Evolutionary conservation across 2,329 filamentous ascomycete species (phyloP).

Genomic region (Hypocreales sp.): DNA sequence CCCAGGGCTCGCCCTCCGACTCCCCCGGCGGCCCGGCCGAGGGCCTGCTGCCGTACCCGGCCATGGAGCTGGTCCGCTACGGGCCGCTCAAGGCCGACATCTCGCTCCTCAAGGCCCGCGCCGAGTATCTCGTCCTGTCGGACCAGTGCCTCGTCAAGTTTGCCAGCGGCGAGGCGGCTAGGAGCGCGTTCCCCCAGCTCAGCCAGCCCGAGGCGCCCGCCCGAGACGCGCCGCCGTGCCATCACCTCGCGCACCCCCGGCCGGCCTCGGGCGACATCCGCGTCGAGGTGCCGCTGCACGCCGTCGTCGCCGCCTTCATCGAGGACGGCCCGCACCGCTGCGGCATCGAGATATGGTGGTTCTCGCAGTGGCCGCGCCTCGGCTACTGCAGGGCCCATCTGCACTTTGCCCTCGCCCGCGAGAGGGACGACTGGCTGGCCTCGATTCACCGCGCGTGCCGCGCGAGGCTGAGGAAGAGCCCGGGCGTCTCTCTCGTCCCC

Average conservation of each 20-base stretch:
- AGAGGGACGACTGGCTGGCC: constrained; percentile 33
- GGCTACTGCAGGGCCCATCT: constrained; percentile 31
- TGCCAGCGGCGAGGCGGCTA: constrained; percentile 29
- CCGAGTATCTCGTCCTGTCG: constrained; percentile 36
- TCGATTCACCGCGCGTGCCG: constrained; percentile 27
- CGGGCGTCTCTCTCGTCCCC: constrained; percentile 22
- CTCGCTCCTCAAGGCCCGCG: constrained; percentile 30
- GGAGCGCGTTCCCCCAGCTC: constrained; percentile 30
- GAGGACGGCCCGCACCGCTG: constrained; percentile 34
- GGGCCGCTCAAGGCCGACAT: constrained; percentile 33
- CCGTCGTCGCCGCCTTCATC: constrained; percentile 35
- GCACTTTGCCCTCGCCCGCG: constrained; percentile 30
- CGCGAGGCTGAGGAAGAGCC: constrained; percentile 18
- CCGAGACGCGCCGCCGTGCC: constrained; percentile 8
- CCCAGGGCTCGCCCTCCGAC: constrained; percentile 15
- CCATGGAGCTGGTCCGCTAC: constrained; percentile 26
- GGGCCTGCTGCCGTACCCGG: constrained; percentile 13
- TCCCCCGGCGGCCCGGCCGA: constrained; percentile 13
- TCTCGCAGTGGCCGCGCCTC: constrained; percentile 24
- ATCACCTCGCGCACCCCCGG: constrained; percentile 8
- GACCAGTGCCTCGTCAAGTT: constrained; percentile 34
- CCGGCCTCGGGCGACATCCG: constrained; percentile 20
- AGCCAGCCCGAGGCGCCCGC: constrained; percentile 10
- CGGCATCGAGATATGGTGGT: constrained; percentile 43
- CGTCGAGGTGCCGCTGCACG: constrained; percentile 31